These are phyloP conservation scores for Aeminium ludgeri DNA, from an alignment of 495 filamentous ascomycete genomes.

Conservation along the genomic window DNA sequence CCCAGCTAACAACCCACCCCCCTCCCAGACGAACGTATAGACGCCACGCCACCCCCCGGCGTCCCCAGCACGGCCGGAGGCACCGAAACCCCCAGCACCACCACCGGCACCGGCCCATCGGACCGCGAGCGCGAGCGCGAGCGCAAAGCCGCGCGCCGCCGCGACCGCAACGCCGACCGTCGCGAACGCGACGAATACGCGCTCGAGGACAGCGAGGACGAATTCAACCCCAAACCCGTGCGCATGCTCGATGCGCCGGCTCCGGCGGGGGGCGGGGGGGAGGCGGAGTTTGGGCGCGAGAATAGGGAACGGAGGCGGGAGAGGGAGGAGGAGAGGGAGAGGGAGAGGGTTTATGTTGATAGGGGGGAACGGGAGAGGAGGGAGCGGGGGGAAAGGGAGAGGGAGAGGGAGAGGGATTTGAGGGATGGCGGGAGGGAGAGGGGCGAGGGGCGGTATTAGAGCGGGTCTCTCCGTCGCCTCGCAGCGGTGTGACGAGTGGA, in stretches of 20 bases:
- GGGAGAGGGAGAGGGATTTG: too few relatives aligned
- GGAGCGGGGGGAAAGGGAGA: too few relatives aligned
- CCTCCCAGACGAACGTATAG: too few relatives aligned
- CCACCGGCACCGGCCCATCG: too few relatives aligned
- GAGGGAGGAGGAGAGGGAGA: constrained; percentile 9
- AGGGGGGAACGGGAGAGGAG: constrained; percentile 6
- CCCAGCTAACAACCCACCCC: too few relatives aligned
- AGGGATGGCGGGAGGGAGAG: too few relatives aligned
- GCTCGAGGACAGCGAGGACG: constrained; percentile 9
- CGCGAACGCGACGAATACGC: constrained; percentile 8
- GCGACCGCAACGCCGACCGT: constrained; percentile 10
- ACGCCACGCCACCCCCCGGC: too few relatives aligned
- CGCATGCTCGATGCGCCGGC: constrained; percentile 13
- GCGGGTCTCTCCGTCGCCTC: too few relatives aligned
- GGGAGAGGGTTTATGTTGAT: constrained; percentile 1
- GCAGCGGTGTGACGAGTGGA: too few relatives aligned
- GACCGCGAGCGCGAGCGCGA: constrained; percentile 4
- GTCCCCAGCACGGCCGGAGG: too few relatives aligned
- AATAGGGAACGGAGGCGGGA: neutral
- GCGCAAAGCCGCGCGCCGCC: constrained; percentile 10
- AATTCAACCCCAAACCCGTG: constrained; percentile 5
- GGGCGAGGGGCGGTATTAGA: too few relatives aligned
- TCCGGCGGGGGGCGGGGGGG: neutral
- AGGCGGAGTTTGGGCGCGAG: constrained; percentile 10
- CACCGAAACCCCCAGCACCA: too few relatives aligned